Percentiles rank a stretch among this genome's conserved stretches.
Evolutionary conservation across 2,329 filamentous ascomycete genomes (phyloP).

Genomic region (Diplodia seriata): DNA sequence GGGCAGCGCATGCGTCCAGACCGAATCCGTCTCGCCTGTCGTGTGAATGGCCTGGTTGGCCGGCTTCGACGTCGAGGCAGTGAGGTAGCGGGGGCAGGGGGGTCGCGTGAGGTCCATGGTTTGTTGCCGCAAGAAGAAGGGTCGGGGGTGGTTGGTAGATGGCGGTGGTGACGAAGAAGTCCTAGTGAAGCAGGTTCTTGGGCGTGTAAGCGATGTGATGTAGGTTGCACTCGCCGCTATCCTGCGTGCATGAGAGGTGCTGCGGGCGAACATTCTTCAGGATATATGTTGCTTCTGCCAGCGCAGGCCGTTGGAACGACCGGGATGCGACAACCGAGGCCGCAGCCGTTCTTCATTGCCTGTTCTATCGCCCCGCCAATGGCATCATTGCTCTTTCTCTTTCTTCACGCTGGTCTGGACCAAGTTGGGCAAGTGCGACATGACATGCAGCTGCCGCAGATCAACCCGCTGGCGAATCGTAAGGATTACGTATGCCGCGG

Average conservation of each 20-base stretch:
- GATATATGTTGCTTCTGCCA: background rate
- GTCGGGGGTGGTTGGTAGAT: background rate
- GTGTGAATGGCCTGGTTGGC: slow-evolving; percentile 47
- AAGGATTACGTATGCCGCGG: slow-evolving; percentile 6
- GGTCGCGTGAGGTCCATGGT: slow-evolving; percentile 10
- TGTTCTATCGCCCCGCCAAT: background rate
- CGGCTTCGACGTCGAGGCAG: slow-evolving; percentile 2
- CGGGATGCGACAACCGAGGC: background rate
- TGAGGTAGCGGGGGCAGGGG: background rate
- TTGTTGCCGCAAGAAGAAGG: background rate
- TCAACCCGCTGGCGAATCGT: background rate
- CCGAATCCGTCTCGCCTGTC: slow-evolving; percentile 59
- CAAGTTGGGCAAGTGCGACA: background rate
- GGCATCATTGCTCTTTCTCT: background rate
- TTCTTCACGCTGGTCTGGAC: background rate
- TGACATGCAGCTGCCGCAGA: background rate
- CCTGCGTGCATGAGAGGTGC: background rate
- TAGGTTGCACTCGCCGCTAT: background rate
- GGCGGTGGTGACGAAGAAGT: background rate
- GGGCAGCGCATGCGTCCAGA: slow-evolving; percentile 61
- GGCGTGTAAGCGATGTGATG: background rate
- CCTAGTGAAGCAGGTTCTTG: background rate
- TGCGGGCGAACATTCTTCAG: background rate
- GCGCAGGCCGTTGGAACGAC: background rate
- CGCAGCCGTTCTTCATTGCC: background rate